Base-by-base conservation (phyloP, 2,329 filamentous ascomycete genomes). In the Ciborinia camelliae region DNA sequence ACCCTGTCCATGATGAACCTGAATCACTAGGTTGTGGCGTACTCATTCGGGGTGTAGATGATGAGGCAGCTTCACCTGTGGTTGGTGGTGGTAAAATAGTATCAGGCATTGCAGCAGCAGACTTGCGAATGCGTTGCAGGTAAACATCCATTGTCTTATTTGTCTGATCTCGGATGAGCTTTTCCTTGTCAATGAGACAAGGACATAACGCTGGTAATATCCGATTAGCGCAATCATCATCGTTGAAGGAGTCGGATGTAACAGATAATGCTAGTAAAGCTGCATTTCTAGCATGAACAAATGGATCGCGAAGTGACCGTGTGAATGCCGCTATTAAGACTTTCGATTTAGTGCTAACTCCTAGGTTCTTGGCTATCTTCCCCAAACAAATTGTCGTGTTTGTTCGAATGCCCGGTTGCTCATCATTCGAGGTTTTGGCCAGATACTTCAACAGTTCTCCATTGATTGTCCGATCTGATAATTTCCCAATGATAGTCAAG, bases 321-420 rank as follows among this genome's bases (percentile, higher is more conserved):
- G 90, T 89, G 73, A 99, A 99, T 0, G 95, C 95, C 9, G 95
- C 95, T 61, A 93, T 90, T 32, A 99, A 84, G 0, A 99, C 94
- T 76, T 98, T 99, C 55, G 90, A 84, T 68, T 95, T 84, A 4
- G 90, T 91, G 69, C 90, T 82, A 1, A 84, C 81, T 1, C 92
- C 91, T 0, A 99, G 81, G 72, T 96, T 90, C 71, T 92, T 93
- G 18, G 95, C 93, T 71, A 99, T 97, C 74, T 97, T 98, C 28
- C 95, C 95, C 0, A 99, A 79, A 75, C 94, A 98, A 64, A 99
- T 99, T 1, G 95, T 99, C 0, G 95, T 99, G 75, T 99, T 99
- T 10, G 95, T 99, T 67, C 95, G 86, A 69, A 99, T 99, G 0
- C 95, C 95, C 0, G 95, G 92, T 73, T 99, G 94, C 72, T 98